phyloP scores from a whole-genome alignment of 2,329 filamentous ascomycete species.

The Beauveria rudraprayagi region DNA sequence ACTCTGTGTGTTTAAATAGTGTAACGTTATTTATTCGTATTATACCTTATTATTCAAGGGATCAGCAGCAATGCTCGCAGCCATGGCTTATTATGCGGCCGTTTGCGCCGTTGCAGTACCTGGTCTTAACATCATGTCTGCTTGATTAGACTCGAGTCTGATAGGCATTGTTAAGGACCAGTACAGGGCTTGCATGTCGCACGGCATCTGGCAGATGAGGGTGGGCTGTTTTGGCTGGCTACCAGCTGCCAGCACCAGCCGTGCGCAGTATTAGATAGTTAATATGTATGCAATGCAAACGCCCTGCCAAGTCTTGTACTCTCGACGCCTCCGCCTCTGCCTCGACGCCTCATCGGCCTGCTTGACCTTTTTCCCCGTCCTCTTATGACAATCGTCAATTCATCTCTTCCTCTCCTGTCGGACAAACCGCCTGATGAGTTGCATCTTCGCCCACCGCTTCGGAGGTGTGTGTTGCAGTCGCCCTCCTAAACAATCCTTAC shows the following conservation, averaged over 20 bases:
- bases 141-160: neutral
- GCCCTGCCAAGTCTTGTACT: neutral
- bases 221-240: neutral
- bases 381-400: neutral
- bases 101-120: neutral
- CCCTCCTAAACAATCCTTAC: constrained; percentile 1
- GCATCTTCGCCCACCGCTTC: neutral
- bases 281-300: neutral
- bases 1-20: neutral
- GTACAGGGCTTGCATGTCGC: neutral
- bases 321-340: neutral
- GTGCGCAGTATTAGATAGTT: too few species aligned
- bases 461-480: constrained; percentile 2
- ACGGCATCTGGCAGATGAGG: neutral
- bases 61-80: neutral
- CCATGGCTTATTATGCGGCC: neutral
- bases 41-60: neutral
- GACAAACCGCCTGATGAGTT: neutral
- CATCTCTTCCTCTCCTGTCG: neutral
- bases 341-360: neutral
- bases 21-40: too few species aligned
- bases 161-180: neutral
- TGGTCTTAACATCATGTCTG: neutral
- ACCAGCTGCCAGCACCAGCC: neutral
- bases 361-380: neutral